phyloP scores from a whole-genome alignment of 306 rosid genomes.

The Vigna mungo region DNA sequence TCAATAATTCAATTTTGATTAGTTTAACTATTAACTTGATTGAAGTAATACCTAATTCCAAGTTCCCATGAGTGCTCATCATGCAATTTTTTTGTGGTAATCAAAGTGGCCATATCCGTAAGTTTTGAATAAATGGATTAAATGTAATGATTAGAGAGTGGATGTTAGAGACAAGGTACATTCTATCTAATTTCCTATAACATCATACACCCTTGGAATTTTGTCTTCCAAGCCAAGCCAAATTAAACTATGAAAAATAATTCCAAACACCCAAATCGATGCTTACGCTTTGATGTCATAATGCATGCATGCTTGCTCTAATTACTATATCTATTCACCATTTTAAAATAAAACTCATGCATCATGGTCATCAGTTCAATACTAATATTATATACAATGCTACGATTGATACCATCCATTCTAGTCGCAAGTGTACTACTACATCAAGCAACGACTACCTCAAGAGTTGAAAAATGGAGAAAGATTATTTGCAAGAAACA shows the following conservation, averaged over 20 bases:
- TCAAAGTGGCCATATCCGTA: slow-evolving; percentile 43
- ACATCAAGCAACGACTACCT: background rate
- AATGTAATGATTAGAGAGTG: slow-evolving; percentile 43
- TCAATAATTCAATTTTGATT: background rate
- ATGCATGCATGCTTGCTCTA: slow-evolving; percentile 38
- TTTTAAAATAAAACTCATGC: background rate
- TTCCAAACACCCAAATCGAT: slow-evolving; percentile 36
- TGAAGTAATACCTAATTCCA: slow-evolving; percentile 11
- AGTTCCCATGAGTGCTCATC: slow-evolving; percentile 16
- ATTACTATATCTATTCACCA: background rate
- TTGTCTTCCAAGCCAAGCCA: slow-evolving; percentile 50
- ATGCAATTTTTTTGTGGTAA: slow-evolving; percentile 37
- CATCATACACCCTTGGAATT: slow-evolving; percentile 15
- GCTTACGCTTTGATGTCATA: slow-evolving; percentile 29
- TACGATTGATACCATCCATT: slow-evolving; percentile 7
- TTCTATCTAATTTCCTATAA: slow-evolving; percentile 16
- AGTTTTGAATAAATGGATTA: slow-evolving; percentile 45
- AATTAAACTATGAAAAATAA: background rate
- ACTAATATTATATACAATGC: background rate
- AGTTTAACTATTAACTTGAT: background rate
- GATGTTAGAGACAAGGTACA: slow-evolving; percentile 44
- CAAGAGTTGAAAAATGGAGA: background rate
- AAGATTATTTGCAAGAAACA: background rate
- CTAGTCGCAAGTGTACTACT: background rate
- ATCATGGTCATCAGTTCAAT: background rate